These are phyloP conservation scores for Priceomyces medius DNA, from an alignment of 805 yeast species.

Conservation along the genomic window DNA sequence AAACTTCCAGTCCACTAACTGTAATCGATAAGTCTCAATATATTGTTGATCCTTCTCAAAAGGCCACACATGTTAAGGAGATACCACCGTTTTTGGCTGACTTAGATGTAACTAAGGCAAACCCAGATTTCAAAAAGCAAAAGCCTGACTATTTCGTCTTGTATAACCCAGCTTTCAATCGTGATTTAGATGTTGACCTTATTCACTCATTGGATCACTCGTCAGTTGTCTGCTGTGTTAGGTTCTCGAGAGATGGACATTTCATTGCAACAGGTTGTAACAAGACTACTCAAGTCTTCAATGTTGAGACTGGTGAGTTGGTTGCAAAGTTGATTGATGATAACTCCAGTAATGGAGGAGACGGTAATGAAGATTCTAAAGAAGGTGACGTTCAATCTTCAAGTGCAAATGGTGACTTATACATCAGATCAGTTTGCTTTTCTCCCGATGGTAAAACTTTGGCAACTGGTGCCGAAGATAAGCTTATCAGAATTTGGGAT, in stretches of 20 bases:
- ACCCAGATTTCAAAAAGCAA: conserved; percentile 76
- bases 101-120: conserved; percentile 74
- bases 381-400: conserved; percentile 32
- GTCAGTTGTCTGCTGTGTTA: conserved; percentile 94
- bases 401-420: conserved; percentile 76
- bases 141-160: conserved; percentile 82
- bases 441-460: conserved; percentile 88
- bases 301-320: conserved; percentile 86
- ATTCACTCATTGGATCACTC: conserved; percentile 89
- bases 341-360: conserved; percentile 37
- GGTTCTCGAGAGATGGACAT: conserved; percentile 88
- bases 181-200: conserved; percentile 75
- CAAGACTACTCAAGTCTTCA: conserved; percentile 90
- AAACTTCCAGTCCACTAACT: conserved; percentile 33
- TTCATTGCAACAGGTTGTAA: conserved; percentile 96
- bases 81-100: conserved; percentile 80
- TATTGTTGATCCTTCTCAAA: conserved; percentile 42
- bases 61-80: conserved; percentile 62
- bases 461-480: conserved; percentile 93
- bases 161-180: conserved; percentile 78
- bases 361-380: conserved; percentile 34
- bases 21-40: conserved; percentile 42
- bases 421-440: conserved; percentile 93
- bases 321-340: conserved; percentile 87
- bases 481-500: conserved; percentile 94